Conservation (phyloP, 1,284 basidiomycete species). For the Quambalaria eucalypti region DNA sequence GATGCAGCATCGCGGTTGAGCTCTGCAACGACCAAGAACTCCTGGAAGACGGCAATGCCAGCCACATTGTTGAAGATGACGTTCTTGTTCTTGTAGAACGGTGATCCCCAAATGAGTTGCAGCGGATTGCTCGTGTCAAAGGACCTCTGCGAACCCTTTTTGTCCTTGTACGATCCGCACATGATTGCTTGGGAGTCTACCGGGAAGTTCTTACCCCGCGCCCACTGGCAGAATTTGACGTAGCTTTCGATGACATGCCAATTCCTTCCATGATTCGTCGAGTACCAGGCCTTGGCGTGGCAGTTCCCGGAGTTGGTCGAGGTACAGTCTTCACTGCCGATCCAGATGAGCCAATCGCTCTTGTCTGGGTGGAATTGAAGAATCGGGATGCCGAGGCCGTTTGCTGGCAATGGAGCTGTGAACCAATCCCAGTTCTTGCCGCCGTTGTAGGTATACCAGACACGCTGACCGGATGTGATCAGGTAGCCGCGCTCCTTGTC, state of each 20-base stretch:
- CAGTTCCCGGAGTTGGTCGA: constrained; percentile 37
- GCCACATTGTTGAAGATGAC: constrained; percentile 73
- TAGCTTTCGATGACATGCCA: constrained; percentile 78
- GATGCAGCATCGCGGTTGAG: constrained; percentile 50
- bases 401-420: constrained; percentile 62
- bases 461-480: constrained; percentile 61
- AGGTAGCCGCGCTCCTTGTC: constrained; percentile 75
- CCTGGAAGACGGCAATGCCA: constrained; percentile 91
- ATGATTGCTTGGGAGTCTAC: constrained; percentile 78
- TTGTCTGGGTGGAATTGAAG: constrained; percentile 76
- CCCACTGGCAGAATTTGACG: constrained; percentile 86
- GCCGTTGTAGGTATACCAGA: constrained; percentile 70
- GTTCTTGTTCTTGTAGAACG: constrained; percentile 66
- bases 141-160: constrained; percentile 66
- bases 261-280: constrained; percentile 56
- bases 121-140: constrained; percentile 57
- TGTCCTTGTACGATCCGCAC: constrained; percentile 78
- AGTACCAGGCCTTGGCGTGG: constrained; percentile 36
- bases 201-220: constrained; percentile 64
- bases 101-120: constrained; percentile 67
- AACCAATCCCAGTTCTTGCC: constrained; percentile 65
- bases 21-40: constrained; percentile 88
- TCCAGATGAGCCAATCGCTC: constrained; percentile 82
- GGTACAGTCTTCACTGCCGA: constrained; percentile 61
- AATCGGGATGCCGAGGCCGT: constrained; percentile 65